Evolutionary conservation across 2,329 filamentous ascomycete genomes (phyloP).

Genomic region (Rachicladosporium sp.): DNA sequence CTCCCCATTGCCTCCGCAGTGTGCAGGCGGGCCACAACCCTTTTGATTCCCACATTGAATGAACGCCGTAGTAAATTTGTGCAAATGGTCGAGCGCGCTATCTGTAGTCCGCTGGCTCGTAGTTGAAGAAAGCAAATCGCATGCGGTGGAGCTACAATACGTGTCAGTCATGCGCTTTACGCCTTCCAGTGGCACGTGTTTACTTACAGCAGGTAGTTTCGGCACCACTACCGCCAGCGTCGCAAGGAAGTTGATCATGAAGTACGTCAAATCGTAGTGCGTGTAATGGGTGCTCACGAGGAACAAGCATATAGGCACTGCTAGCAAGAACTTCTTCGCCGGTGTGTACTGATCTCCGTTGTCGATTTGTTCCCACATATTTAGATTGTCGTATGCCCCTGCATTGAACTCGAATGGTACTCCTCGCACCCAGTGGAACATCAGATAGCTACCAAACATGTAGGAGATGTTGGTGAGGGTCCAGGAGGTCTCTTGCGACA

Average conservation of each 20-base stretch:
- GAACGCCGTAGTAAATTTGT: constrained; percentile 8
- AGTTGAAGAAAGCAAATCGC: constrained; percentile 25
- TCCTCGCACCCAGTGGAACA: constrained; percentile 98
- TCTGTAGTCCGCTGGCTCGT: constrained; percentile 16
- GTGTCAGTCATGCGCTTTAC: constrained; percentile 6
- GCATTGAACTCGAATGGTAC: constrained; percentile 98
- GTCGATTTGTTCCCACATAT: constrained; percentile 99
- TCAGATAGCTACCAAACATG: constrained; percentile 97
- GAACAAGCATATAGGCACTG: constrained; percentile 87
- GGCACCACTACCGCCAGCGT: constrained; percentile 88
- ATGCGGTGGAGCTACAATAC: constrained; percentile 24
- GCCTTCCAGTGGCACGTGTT: not conserved
- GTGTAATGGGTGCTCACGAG: constrained; percentile 97
- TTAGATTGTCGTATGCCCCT: constrained; percentile 96
- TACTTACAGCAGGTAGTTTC: constrained; percentile 83
- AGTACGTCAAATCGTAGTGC: constrained; percentile 93
- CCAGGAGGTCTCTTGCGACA: constrained; percentile 97
- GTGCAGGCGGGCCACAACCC: constrained; percentile 1
- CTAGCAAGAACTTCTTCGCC: constrained; percentile 94
- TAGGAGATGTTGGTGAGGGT: constrained; percentile 97
- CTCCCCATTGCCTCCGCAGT: not conserved
- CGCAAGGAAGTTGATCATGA: constrained; percentile 91
- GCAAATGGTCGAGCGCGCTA: constrained; percentile 2
- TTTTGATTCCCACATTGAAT: constrained; percentile 6
- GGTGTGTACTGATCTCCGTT: constrained; percentile 98